Percentiles rank a stretch among this genome's conserved stretches.
Conservation (phyloP, 2,329 filamentous ascomycete genomes). For the Xylariaceae sp. region DNA sequence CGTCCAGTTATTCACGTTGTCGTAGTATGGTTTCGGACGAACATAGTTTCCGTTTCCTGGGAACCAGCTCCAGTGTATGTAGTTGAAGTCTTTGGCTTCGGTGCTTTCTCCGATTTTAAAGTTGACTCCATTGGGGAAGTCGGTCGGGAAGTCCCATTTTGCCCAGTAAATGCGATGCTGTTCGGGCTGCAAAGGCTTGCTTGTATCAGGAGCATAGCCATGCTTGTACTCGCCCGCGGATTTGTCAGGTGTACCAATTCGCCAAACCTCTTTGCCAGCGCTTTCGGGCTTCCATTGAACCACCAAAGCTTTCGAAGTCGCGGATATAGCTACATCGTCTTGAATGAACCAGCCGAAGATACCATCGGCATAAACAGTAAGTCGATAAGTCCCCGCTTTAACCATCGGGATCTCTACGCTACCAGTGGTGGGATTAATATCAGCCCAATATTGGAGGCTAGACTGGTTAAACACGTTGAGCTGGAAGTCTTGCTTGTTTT, state of each 20-base stretch:
- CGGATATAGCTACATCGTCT: slow-evolving; percentile 49
- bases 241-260: slow-evolving; percentile 69
- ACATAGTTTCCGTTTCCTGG: slow-evolving; percentile 60
- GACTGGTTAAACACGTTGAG: slow-evolving; percentile 61
- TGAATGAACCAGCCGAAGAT: slow-evolving; percentile 67
- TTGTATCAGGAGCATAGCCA: slow-evolving; percentile 56
- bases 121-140: slow-evolving; percentile 62
- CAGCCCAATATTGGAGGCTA: slow-evolving; percentile 68
- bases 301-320: not conserved
- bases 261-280: slow-evolving; percentile 59
- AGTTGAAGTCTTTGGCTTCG: slow-evolving; percentile 61
- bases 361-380: slow-evolving; percentile 68
- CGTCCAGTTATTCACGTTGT: slow-evolving; percentile 61
- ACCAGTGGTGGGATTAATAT: slow-evolving; percentile 53
- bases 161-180: slow-evolving; percentile 69
- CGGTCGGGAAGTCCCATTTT: slow-evolving; percentile 63
- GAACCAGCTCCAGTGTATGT: slow-evolving; percentile 71
- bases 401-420: slow-evolving; percentile 56
- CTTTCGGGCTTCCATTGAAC: slow-evolving; percentile 15
- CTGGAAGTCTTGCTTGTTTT: slow-evolving; percentile 60
- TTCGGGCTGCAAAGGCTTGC: slow-evolving; percentile 46
- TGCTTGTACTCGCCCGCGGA: slow-evolving; percentile 67
- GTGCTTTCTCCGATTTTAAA: slow-evolving; percentile 63
- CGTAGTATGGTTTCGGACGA: slow-evolving; percentile 51
- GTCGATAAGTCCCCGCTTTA: slow-evolving; percentile 63